A percentile compares a stretch with the other conserved stretches of the same genome.
phyloP scores from a whole-genome alignment of 2,329 filamentous ascomycete species.

The Curvularia eragrostidis region DNA sequence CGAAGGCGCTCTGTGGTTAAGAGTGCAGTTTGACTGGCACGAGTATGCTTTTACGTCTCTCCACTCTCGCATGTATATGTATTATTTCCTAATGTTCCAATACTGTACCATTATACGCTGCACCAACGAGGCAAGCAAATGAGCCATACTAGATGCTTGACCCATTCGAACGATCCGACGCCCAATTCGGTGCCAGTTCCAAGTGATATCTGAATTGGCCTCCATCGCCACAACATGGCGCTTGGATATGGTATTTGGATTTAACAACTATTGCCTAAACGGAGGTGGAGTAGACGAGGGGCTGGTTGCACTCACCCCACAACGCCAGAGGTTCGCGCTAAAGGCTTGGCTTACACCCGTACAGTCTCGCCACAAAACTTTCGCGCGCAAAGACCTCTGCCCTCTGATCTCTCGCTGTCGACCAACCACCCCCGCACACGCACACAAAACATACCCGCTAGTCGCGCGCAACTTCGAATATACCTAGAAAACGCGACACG shows the following conservation, averaged over 20 bases:
- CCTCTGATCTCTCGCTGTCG: slow-evolving; percentile 5
- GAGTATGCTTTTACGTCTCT: slow-evolving; percentile 21
- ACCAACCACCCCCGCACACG: slow-evolving; percentile 14
- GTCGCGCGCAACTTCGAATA: slow-evolving; percentile 7
- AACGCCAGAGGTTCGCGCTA: slow-evolving; percentile 16
- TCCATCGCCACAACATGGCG: too few species aligned
- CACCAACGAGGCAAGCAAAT: neutral
- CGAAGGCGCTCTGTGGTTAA: slow-evolving; percentile 14
- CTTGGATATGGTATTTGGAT: neutral
- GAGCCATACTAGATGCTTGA: neutral
- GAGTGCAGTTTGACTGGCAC: slow-evolving; percentile 8
- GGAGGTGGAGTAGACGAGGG: neutral
- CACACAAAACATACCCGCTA: slow-evolving; percentile 3
- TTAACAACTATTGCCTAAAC: neutral
- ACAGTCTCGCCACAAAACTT: slow-evolving; percentile 21
- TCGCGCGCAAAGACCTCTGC: slow-evolving; percentile 18
- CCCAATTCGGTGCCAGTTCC: neutral
- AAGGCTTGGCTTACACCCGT: slow-evolving; percentile 20
- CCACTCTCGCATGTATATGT: slow-evolving; percentile 24
- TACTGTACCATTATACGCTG: slow-evolving; percentile 27
- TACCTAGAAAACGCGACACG: slow-evolving; percentile 12
- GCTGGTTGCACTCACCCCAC: slow-evolving; percentile 11
- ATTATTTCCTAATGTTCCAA: slow-evolving; percentile 14
- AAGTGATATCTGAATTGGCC: neutral
- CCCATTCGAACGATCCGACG: too few species aligned